phyloP scores from a whole-genome alignment of 2,329 filamentous ascomycete species.

The Hirsutella minnesotensis region DNA sequence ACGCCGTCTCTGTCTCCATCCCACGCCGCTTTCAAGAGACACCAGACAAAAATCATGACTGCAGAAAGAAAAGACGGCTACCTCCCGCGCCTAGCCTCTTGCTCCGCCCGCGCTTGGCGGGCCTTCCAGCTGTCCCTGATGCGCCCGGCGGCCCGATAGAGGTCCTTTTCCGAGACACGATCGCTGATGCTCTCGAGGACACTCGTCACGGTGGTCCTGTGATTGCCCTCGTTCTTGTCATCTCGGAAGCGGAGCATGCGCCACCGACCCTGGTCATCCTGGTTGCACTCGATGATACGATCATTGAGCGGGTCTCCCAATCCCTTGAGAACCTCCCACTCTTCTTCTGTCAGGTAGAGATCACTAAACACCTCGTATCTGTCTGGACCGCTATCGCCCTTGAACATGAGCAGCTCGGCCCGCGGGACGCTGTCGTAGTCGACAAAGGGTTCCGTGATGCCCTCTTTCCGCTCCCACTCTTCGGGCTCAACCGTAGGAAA shows the following conservation, averaged over 20 bases:
- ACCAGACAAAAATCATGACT: background rate
- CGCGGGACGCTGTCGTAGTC: constrained; percentile 74
- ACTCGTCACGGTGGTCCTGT: constrained; percentile 70
- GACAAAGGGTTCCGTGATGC: constrained; percentile 46
- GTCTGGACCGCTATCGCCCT: constrained; percentile 40
- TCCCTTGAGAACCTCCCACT: constrained; percentile 75
- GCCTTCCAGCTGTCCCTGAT: constrained; percentile 77
- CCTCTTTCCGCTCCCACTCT: constrained; percentile 54
- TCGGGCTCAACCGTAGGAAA: constrained; percentile 65
- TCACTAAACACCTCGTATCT: constrained; percentile 54
- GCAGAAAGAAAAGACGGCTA: background rate
- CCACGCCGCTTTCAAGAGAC: background rate
- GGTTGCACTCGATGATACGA: constrained; percentile 79
- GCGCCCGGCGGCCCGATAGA: constrained; percentile 54
- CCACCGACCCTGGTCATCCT: constrained; percentile 67
- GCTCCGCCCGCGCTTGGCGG: constrained; percentile 26
- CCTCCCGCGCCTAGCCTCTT: constrained; percentile 11
- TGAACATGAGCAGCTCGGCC: constrained; percentile 61
- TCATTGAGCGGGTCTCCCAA: constrained; percentile 69
- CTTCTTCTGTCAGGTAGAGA: constrained; percentile 57
- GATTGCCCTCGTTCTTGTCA: constrained; percentile 86
- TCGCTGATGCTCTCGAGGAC: constrained; percentile 86
- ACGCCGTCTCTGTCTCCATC: background rate
- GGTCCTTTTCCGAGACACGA: constrained; percentile 69
- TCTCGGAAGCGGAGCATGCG: constrained; percentile 81